phyloP scores from a whole-genome alignment of 768 basidiomycete genomes.

The Amanita polypyramis region DNA sequence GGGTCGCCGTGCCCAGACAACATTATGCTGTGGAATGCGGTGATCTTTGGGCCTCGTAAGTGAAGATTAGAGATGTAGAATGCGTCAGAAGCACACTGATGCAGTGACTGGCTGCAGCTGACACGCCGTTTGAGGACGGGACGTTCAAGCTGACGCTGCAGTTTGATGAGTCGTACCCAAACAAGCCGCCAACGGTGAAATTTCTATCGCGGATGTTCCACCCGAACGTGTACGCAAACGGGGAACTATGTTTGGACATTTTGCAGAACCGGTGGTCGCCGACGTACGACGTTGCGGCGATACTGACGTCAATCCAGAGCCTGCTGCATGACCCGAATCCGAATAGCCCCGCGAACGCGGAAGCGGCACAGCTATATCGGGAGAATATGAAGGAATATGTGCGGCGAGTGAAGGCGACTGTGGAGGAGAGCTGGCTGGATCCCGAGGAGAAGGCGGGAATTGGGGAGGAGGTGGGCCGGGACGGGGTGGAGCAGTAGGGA shows the following conservation, averaged over 20 bases:
- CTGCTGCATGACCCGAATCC: conserved; percentile 97
- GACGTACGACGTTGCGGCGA: conserved; percentile 97
- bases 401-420: conserved; percentile 53
- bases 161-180: conserved; percentile 97
- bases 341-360: conserved; percentile 95
- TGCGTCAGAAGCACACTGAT: not conserved
- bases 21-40: conserved; percentile 99
- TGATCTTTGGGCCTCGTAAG: conserved; percentile 96
- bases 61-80: conserved; percentile 4
- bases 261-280: conserved; percentile 98
- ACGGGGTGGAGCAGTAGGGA: not conserved
- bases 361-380: conserved; percentile 92
- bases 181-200: conserved; percentile 95
- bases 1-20: conserved; percentile 97
- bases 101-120: conserved; percentile 41
- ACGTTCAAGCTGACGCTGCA: conserved; percentile 94
- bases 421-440: conserved; percentile 94
- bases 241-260: conserved; percentile 96
- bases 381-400: conserved; percentile 11
- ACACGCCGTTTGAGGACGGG: conserved; percentile 98
- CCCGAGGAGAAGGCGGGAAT: conserved; percentile 48
- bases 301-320: conserved; percentile 93
- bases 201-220: conserved; percentile 99
- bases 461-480: conserved; percentile 1
- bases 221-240: conserved; percentile 97